Evolutionary conservation across 306 rosid species (phyloP), one percentile per base, ranked within the genome.

Genomic region (Gastrolobium villosum): DNA sequence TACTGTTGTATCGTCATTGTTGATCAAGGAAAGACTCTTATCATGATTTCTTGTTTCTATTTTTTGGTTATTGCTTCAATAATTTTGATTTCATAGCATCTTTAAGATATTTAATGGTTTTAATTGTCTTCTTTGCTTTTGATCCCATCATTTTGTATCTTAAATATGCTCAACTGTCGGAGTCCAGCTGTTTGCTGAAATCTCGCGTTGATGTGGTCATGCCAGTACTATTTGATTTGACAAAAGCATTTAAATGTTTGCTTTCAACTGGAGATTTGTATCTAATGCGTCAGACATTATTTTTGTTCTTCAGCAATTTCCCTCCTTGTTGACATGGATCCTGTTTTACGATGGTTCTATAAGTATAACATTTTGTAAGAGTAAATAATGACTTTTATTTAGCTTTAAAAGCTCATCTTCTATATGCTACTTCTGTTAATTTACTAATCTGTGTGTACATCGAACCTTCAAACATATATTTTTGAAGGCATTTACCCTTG

Each of bases 1-100:
- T 71, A 26, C 15, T 46, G 64, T 36, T 79, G 39, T 62, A 30
- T 78, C 50, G 34, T 77, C 46, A 53, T 80, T 76, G 57, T 45
- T 68, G 65, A 45, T 36, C 10, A 14, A 52, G 73, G 43, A 52
- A 30, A 44, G 2, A 36, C 30, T 40, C 45, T 26, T 45, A 40
- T 52, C 36, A 40, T n/a, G 14, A 13, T 57, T 65, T 65, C 4
- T 76, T 52, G 28, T 76, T 70, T 30, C 37, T 70, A 50, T 30
- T 46, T 49, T 14, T 35, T 52, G 44, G 13, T 61, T 54, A 28
- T 59, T 70, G 45, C 52, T 15, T 56, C 43, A 28, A 57, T 6
- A 49, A 7, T 36, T 66, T 81, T 32, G 10, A 40, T 59, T 54
- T 70, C 30, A 56, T 44, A 30, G 55, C 73, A 37, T 28, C 15